A percentile compares a stretch with the other conserved stretches of the same genome.
Evolutionary conservation across 768 basidiomycete genomes (phyloP).

Genomic region (Macrolepiota albuminosa): DNA sequence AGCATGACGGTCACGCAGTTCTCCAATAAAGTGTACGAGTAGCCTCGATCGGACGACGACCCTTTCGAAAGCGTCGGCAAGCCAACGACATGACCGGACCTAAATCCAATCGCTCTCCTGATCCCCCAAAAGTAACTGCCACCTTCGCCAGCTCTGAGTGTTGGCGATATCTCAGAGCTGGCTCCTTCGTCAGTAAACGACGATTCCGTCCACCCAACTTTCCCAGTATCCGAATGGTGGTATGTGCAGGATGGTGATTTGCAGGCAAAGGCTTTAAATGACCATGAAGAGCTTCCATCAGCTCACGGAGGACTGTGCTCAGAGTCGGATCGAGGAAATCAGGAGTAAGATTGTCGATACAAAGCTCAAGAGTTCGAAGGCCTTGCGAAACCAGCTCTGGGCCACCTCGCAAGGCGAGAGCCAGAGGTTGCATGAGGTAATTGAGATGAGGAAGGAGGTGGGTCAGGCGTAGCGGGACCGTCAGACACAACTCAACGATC

Average conservation of each 20-base stretch:
- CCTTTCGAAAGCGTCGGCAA: constrained; percentile 53
- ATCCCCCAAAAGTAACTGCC: constrained; percentile 70
- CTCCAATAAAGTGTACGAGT: constrained; percentile 70
- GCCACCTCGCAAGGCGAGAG: constrained; percentile 81
- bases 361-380: constrained; percentile 93
- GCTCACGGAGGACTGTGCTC: constrained; percentile 84
- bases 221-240: constrained; percentile 92
- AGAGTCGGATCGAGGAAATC: constrained; percentile 97
- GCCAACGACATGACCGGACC: constrained; percentile 65
- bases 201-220: constrained; percentile 95
- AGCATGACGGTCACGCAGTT: constrained; percentile 65
- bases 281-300: constrained; percentile 92
- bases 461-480: constrained; percentile 91
- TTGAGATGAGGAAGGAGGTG: constrained; percentile 93
- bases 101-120: constrained; percentile 58
- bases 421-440: constrained; percentile 95
- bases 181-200: constrained; percentile 76
- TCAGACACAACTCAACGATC: constrained; percentile 95
- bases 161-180: constrained; percentile 64
- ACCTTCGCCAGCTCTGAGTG: constrained; percentile 69
- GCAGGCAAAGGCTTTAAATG: constrained; percentile 88
- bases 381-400: constrained; percentile 94
- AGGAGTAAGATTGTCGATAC: constrained; percentile 96
- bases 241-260: constrained; percentile 87
- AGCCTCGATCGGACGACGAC: constrained; percentile 42